Base-by-base conservation (phyloP, 2,329 filamentous ascomycete species). In the Mollisia scopiformis region DNA sequence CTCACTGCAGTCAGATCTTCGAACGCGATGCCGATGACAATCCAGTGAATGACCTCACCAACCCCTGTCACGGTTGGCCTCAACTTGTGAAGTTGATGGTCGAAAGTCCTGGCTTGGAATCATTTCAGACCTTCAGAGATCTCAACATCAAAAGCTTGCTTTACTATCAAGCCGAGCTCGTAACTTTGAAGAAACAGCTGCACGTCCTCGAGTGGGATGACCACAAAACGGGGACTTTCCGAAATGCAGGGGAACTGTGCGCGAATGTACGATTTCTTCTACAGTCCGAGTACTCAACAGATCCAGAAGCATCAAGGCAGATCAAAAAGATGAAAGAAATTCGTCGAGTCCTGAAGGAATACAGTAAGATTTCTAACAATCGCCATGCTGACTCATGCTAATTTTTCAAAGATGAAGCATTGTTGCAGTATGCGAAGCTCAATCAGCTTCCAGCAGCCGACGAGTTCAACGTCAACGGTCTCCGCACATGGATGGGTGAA, bases 151-250 rank as follows among this genome's bases (percentile, higher is more conserved):
- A 68, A 31, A 59, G 52, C n/a, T 46, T 68, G 6, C 60, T 68
- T 6, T 68, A 68, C 46, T 66, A 66, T 39, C 66, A 68, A 51
- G 59, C 59, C 4, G 56, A 68, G 23, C 47, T 68, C 11, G 27
- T 28, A 5, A 7, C 23, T 3, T 16, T 65, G 3, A 57, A 50
- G 23, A 53, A 41, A 37, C 19, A 58, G 2, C 52, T 68, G 1
- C 62, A 63, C 33, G n/a, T 59, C 11, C 13, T 54, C 13, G 66
- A 68, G 28, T 62, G 53, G 47, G 30, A 52, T 11, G 62, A 68
- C 31, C 23, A 53, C 23, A 49, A 31, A 4, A 6, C 52, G 25
- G 39, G 46, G 6, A 14, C 33, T 25, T 31, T 43, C n/a, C 31
- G 11, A 28, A 8, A 52, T 28, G 31, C 35, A 5, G 8, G 14